Evolutionary conservation across 2,329 filamentous ascomycete species (phyloP), one percentile per base, ranked within the genome.

Genomic region (Colletotrichum gigasporum): DNA sequence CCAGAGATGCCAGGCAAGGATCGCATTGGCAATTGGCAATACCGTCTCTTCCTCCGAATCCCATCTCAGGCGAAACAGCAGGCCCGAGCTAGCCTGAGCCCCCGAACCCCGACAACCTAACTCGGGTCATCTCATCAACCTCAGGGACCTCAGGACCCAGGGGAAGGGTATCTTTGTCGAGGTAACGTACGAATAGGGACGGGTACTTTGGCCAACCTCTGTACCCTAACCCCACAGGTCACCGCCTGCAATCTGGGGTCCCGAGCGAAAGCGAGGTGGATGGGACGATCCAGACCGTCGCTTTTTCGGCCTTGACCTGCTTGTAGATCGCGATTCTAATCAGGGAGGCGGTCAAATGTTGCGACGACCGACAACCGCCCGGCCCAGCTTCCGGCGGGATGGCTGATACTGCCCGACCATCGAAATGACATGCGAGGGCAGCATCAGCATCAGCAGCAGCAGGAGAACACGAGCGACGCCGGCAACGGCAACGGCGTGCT

Each of bases 331-430:
- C 32, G 28, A 35, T 44, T 28, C 24, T 26, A 18, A 24, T 24
- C 52, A 39, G 24, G 56, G 26, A 42, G 47, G 45, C 56, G 56
- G 56, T 44, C 56, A 52, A 53, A 30, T 18, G 9, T 53, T 22
- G 47, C n/a, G 16, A n/a, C 34, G 16, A 7, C 51, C 18, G 45
- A 52, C 45, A 20, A 14, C 30, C 10, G 18, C 12, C 45, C 32
- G 24, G 24, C 37, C 26, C 41, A 32, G 34, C 44, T 18, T 20
- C 9, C 20, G 18, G 18, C 24, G 14, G n/a, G 34, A 14, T 14
- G n/a, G 14, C 12, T 14, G 35, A 30, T 28, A n/a, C n/a, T 39
- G 14, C 22, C 14, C 30, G 20, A 9, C 24, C 22, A 20, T 41
- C 22, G 4, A 16, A n/a, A 14, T 22, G 34, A 28, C 35, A 28